Percentiles rank a stretch among this genome's conserved stretches.
phyloP scores from a whole-genome alignment of 805 yeast species.

The Saccharomycopsis oosterbeekiorum region DNA sequence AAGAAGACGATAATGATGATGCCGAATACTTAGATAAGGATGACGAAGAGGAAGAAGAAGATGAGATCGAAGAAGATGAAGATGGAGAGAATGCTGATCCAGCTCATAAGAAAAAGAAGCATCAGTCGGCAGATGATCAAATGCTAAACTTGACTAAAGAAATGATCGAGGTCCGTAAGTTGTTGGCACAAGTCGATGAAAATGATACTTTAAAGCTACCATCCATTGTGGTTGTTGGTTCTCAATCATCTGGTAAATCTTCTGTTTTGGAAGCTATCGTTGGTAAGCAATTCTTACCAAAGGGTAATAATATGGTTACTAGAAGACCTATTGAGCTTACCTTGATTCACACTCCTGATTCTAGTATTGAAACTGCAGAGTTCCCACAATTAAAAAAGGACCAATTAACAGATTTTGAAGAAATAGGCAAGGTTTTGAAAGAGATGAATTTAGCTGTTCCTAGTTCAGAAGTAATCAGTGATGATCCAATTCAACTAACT shows the following conservation, averaged over 20 bases:
- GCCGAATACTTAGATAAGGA: slow-evolving; percentile 35
- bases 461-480: slow-evolving; percentile 71
- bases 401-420: slow-evolving; percentile 76
- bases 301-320: slow-evolving; percentile 97
- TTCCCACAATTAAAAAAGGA: slow-evolving; percentile 82
- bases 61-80: slow-evolving; percentile 25
- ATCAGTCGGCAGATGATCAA: slow-evolving; percentile 58
- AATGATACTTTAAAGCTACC: slow-evolving; percentile 76
- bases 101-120: slow-evolving; percentile 30
- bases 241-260: slow-evolving; percentile 95
- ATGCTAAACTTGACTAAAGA: slow-evolving; percentile 86
- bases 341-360: slow-evolving; percentile 70
- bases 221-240: slow-evolving; percentile 92
- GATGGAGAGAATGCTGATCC: slow-evolving; percentile 38
- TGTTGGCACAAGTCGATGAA: slow-evolving; percentile 66
- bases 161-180: slow-evolving; percentile 90
- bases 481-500: slow-evolving; percentile 88
- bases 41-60: slow-evolving; percentile 34
- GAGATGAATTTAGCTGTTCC: slow-evolving; percentile 94
- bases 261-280: slow-evolving; percentile 93
- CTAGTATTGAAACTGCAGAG: slow-evolving; percentile 72
- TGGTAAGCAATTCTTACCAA: slow-evolving; percentile 96
- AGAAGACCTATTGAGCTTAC: slow-evolving; percentile 95
- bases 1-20: slow-evolving; percentile 35
- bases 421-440: slow-evolving; percentile 76